Evolutionary conservation across 306 rosid species (phyloP), one percentile per base, ranked within the genome.

Genomic region (Benincasa hispida): DNA sequence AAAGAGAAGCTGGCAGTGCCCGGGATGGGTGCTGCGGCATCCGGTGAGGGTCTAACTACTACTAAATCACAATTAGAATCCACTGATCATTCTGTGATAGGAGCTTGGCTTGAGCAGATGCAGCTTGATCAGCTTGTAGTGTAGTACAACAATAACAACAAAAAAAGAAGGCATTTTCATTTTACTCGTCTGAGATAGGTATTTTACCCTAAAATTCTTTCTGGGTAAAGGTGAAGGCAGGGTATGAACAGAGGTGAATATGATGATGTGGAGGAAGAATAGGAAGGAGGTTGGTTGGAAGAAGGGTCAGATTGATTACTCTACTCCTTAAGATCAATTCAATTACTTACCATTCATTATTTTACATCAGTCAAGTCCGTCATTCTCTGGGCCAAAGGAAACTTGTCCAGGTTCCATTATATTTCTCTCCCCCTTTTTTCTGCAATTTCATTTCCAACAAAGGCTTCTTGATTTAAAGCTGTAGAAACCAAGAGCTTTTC

Each of bases 21-120:
- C 0, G 84, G 82, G 74, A 54, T 83, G 39, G 86, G 92, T 25
- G 80, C 84, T 57, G 65, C 85, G 4, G 81, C 88, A 77, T 81
- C 95, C 72, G 83, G 87, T 66, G 91, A 85, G 82, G 88, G 77
- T 67, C 75, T 55, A 37, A 93, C 81, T 81, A 89, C 75, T 79
- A 72, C 96, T 67, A 87, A 82, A 60, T 75, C 92, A 76, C 92
- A 87, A 80, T 50, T 48, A 42, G 96, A 93, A 22, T 82, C 91
- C 17, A 28, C 78, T 73, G 98, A 93, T 87, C 91, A 89, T 79
- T 85, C 96, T 24, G 96, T 89, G 67, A 58, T 93, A 58, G 98
- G 91, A 80, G 92, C 96, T 48, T 91, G 96, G 98, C 89, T 93
- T 35, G 98, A 92, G 87, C 92, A 92, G 85, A 88, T 92, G 98